Evolutionary conservation across 208 protist species (phyloP).

Genomic region (Trypanosoma avium): DNA sequence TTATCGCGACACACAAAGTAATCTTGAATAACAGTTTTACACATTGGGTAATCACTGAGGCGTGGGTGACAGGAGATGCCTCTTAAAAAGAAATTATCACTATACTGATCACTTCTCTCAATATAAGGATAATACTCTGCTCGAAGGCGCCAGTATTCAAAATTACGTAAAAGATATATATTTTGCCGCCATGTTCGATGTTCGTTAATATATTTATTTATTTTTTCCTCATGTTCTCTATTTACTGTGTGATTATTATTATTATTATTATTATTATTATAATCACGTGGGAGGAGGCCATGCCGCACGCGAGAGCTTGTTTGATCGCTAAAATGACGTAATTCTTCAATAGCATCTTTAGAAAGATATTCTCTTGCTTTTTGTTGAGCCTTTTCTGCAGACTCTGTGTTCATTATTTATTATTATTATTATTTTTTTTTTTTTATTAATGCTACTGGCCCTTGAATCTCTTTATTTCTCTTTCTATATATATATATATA

Average conservation of each 20-base stretch:
- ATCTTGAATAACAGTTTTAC: slow-evolving; percentile 76
- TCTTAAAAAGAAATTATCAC: slow-evolving; percentile 82
- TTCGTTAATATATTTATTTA: slow-evolving; percentile 61
- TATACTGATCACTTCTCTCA: slow-evolving; percentile 47
- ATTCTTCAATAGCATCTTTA: slow-evolving; percentile 59
- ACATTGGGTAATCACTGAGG: slow-evolving; percentile 85
- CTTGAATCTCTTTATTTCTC: not conserved
- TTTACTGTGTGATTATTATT: slow-evolving; percentile 53
- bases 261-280: too few species aligned
- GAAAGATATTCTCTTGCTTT: slow-evolving; percentile 58
- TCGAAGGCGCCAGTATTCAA: slow-evolving; percentile 80
- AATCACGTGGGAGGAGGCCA: slow-evolving; percentile 57
- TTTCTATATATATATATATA: too few species aligned
- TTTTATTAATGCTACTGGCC: not conserved
- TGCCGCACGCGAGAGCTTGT: slow-evolving; percentile 50
- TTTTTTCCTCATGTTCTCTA: slow-evolving; percentile 52
- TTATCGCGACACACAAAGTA: slow-evolving; percentile 83
- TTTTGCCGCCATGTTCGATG: slow-evolving; percentile 61
- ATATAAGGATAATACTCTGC: slow-evolving; percentile 84
- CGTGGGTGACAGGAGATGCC: slow-evolving; percentile 75
- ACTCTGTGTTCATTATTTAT: slow-evolving; percentile 10
- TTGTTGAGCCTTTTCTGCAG: slow-evolving; percentile 24
- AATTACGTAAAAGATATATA: slow-evolving; percentile 57
- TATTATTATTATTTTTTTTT: slow-evolving; percentile 18
- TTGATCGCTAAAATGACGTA: slow-evolving; percentile 36